Evolutionary conservation across 2,329 filamentous ascomycete genomes (phyloP).

Genomic region (Aspergillus puulaauensis): DNA sequence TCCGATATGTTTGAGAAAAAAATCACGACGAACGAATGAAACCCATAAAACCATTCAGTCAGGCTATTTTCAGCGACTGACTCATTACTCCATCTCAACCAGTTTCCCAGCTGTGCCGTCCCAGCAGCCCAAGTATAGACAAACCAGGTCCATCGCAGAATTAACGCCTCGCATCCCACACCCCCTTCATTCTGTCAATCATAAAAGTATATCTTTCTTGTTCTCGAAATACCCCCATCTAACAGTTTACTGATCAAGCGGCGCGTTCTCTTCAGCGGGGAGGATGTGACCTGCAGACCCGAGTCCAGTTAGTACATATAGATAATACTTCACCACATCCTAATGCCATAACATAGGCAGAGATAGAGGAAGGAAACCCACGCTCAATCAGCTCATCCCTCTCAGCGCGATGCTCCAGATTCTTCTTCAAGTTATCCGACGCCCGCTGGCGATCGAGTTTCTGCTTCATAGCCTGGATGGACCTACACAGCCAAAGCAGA

Average conservation of each 20-base stretch:
- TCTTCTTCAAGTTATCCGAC: slow-evolving; percentile 64
- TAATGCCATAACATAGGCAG: neutral
- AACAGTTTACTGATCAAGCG: neutral
- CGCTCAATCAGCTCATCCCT: slow-evolving; percentile 77
- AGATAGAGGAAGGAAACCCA: slow-evolving; percentile 43
- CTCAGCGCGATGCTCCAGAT: slow-evolving; percentile 63
- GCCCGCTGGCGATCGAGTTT: slow-evolving; percentile 66
- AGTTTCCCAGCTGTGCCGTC: neutral
- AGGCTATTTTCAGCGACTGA: neutral
- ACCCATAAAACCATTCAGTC: neutral
- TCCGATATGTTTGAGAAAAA: neutral
- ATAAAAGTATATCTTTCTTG: neutral
- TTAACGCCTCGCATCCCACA: neutral
- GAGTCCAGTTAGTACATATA: neutral
- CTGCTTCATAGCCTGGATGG: slow-evolving; percentile 61
- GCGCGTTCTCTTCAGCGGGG: slow-evolving; percentile 1
- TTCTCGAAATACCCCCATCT: neutral
- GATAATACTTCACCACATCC: neutral
- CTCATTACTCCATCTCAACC: neutral
- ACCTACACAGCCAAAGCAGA: slow-evolving; percentile 37
- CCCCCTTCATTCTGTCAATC: neutral
- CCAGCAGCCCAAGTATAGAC: neutral
- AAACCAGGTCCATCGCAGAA: neutral
- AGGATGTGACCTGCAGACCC: slow-evolving; percentile 68
- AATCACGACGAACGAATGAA: neutral